These are phyloP conservation scores for Apiospora arundinis DNA, from an alignment of 2,329 filamentous ascomycete species.

Conservation along the genomic window DNA sequence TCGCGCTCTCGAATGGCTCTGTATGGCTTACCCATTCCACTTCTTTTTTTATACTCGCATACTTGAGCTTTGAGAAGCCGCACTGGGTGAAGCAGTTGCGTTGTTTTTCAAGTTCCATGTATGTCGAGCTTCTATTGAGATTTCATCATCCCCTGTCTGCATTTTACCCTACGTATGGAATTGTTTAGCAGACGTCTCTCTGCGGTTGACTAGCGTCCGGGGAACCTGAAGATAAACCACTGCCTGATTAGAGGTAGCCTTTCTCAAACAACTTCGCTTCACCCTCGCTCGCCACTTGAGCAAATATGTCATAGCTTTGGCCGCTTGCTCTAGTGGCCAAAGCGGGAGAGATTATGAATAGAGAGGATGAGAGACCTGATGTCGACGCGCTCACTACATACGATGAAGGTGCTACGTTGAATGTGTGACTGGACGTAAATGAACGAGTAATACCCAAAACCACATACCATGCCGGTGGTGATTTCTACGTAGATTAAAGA, in stretches of 20 bases:
- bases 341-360: not conserved
- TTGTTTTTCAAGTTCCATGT: not conserved
- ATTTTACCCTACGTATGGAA: not conserved
- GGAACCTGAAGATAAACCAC: not conserved
- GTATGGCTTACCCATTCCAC: slow-evolving; percentile 10
- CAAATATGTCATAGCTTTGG: not conserved
- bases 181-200: not conserved
- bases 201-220: not conserved
- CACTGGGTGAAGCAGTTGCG: slow-evolving; percentile 28
- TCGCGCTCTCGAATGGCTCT: not conserved
- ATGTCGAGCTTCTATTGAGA: slow-evolving; percentile 14
- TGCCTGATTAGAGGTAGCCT: not conserved
- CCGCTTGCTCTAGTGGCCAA: not conserved
- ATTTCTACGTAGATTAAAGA: no score
- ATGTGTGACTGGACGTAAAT: not conserved
- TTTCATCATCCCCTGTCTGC: not conserved
- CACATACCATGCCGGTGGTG: not conserved
- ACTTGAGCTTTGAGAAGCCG: slow-evolving; percentile 1
- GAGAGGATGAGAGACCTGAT: not conserved
- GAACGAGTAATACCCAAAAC: no score
- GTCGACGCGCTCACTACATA: not conserved
- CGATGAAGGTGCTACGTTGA: not conserved
- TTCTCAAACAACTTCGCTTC: not conserved
- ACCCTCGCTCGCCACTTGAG: not conserved
- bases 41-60: not conserved